phyloP scores from a whole-genome alignment of 805 yeast species.

The Cyberlindnera maritima region DNA sequence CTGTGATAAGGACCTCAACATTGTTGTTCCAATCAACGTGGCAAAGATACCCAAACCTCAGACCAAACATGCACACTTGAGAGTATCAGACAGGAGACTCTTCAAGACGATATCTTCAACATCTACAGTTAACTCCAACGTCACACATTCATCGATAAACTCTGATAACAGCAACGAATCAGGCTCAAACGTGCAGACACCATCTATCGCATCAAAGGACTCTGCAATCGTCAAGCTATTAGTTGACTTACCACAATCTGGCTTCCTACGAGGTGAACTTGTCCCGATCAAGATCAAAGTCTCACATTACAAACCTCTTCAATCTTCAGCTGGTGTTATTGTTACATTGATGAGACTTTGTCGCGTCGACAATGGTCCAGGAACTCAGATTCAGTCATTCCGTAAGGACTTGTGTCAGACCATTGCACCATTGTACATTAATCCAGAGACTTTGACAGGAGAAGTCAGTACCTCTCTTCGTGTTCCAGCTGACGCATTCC shows the following conservation, averaged over 20 bases:
- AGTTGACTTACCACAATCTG: conserved; percentile 55
- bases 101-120: conserved; percentile 39
- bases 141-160: conserved; percentile 18
- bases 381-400: conserved; percentile 51
- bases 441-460: conserved; percentile 56
- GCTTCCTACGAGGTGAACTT: conserved; percentile 75
- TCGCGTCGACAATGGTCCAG: conserved; percentile 59
- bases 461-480: conserved; percentile 60
- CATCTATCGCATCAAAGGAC: conserved; percentile 7
- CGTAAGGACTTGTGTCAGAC: conserved; percentile 82
- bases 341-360: conserved; percentile 80
- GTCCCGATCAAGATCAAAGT: conserved; percentile 69
- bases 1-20: conserved; percentile 57
- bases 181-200: conserved; percentile 4
- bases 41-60: conserved; percentile 61
- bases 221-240: conserved; percentile 34
- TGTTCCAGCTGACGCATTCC: conserved; percentile 83
- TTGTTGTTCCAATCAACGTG: conserved; percentile 76
- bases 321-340: conserved; percentile 70
- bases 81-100: conserved; percentile 44
- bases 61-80: conserved; percentile 62
- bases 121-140: conserved; percentile 36
- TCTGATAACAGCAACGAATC: conserved; percentile 25
- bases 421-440: conserved; percentile 74
- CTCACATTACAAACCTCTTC: conserved; percentile 67